A percentile compares a stretch with the other conserved stretches of the same genome.
Conservation (phyloP, 176 grass and related monocot species). For the Oryza meridionalis region DNA sequence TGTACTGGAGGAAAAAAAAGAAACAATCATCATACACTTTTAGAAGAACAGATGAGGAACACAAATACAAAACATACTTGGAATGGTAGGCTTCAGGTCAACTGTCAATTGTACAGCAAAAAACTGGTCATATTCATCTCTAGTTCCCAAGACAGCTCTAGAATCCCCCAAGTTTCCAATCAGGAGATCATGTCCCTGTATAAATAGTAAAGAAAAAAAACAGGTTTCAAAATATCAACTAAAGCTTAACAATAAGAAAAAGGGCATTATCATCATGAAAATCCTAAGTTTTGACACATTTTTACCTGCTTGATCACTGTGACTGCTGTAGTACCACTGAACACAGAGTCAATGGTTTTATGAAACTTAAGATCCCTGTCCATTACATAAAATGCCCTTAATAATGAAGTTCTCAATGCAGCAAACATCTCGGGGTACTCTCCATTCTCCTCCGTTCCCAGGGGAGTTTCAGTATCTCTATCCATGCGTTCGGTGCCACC, state of each 20-base stretch:
- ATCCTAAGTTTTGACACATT: background rate
- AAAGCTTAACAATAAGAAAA: conserved; percentile 30
- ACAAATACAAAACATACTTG: conserved; percentile 55
- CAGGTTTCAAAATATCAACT: background rate
- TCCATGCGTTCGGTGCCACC: conserved; percentile 35
- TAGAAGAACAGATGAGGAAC: conserved; percentile 19
- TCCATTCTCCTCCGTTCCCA: conserved; percentile 45
- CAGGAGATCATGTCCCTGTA: conserved; percentile 67
- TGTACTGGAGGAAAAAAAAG: conserved; percentile 7
- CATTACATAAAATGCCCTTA: conserved; percentile 72
- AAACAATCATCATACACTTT: conserved; percentile 41
- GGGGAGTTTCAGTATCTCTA: conserved; percentile 33
- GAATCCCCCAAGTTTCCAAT: conserved; percentile 82
- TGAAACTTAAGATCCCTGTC: conserved; percentile 80
- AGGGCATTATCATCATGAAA: conserved; percentile 8
- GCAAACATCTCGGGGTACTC: conserved; percentile 54
- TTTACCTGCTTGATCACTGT: conserved; percentile 85
- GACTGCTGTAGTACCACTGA: conserved; percentile 92
- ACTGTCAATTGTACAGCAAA: conserved; percentile 69
- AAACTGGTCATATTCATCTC: conserved; percentile 58
- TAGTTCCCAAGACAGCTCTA: conserved; percentile 78
- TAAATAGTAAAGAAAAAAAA: conserved; percentile 37
- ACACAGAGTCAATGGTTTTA: conserved; percentile 66
- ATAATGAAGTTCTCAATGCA: conserved; percentile 59
- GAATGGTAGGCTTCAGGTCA: conserved; percentile 79